Conservation (phyloP, 2,329 filamentous ascomycete genomes). For the Cladorrhinum sp. region DNA sequence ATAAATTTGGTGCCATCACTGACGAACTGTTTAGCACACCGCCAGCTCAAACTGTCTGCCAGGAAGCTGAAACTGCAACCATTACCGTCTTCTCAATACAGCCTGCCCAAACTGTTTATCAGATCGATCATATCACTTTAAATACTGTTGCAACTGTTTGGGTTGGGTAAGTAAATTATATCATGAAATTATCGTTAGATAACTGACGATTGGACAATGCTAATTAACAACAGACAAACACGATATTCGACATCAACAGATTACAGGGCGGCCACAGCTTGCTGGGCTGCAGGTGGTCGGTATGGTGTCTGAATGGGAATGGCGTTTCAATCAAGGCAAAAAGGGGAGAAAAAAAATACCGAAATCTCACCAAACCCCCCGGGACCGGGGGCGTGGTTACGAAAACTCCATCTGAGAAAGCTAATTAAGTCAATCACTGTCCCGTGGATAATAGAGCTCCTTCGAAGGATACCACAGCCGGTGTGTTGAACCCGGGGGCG, state of each 20-base stretch:
- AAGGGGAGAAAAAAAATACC: neutral
- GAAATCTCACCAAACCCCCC: no score
- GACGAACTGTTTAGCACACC: conserved; percentile 18
- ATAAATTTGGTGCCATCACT: conserved; percentile 5
- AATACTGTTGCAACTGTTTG: conserved; percentile 21
- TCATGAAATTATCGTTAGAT: neutral
- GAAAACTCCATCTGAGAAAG: no score
- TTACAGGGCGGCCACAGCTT: conserved; percentile 21
- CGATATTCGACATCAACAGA: conserved; percentile 24
- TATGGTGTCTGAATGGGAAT: conserved; percentile 25
- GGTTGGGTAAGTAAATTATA: conserved; percentile 22
- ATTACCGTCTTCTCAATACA: conserved; percentile 20
- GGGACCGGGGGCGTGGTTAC: no score
- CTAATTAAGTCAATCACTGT: no score
- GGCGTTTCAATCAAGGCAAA: neutral
- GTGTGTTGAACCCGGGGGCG: no score
- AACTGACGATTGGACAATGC: neutral
- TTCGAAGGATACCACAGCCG: no score
- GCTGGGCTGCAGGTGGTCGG: conserved; percentile 25
- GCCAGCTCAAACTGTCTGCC: conserved; percentile 26
- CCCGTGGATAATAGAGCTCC: no score
- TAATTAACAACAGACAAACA: conserved; percentile 20
- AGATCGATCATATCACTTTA: conserved; percentile 21
- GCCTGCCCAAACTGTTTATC: conserved; percentile 17
- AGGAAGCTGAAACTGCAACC: conserved; percentile 16